These are phyloP conservation scores for Trametes hirsuta DNA, from an alignment of 1,284 basidiomycete species.

Conservation along the genomic window DNA sequence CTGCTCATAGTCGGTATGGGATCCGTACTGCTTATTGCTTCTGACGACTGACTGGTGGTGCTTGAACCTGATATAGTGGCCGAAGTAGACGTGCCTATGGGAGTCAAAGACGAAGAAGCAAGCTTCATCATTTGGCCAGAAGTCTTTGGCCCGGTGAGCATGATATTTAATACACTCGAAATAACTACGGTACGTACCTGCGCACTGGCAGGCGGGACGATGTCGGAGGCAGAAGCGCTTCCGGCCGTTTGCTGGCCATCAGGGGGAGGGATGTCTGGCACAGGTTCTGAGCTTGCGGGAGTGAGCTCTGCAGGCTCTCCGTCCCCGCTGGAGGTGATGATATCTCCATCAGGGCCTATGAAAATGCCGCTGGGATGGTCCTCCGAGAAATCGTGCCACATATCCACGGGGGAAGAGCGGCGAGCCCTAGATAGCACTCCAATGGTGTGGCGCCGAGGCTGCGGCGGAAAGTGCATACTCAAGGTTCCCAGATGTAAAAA, in stretches of 20 bases:
- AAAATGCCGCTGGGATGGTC: slow-evolving; percentile 3
- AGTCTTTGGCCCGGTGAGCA: not conserved
- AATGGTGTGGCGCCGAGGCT: not conserved
- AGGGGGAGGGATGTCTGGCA: not conserved
- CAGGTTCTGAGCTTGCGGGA: not conserved
- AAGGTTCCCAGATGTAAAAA: not conserved
- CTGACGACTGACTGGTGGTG: no score
- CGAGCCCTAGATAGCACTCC: not conserved
- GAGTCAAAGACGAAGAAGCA: not conserved
- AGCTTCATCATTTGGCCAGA: not conserved
- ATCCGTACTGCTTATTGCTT: no score
- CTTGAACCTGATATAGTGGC: not conserved
- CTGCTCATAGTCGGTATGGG: no score
- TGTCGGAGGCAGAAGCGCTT: not conserved
- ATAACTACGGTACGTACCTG: not conserved
- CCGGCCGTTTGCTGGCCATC: not conserved
- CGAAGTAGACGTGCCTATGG: not conserved
- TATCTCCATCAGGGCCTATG: not conserved
- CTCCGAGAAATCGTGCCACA: not conserved
- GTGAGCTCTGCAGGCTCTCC: not conserved
- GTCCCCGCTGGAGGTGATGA: not conserved
- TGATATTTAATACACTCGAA: not conserved
- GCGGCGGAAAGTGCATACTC: slow-evolving; percentile 1
- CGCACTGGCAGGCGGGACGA: not conserved
- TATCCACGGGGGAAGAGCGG: not conserved